phyloP scores from a whole-genome alignment of 768 basidiomycete species.

The Boletellus ananas region DNA sequence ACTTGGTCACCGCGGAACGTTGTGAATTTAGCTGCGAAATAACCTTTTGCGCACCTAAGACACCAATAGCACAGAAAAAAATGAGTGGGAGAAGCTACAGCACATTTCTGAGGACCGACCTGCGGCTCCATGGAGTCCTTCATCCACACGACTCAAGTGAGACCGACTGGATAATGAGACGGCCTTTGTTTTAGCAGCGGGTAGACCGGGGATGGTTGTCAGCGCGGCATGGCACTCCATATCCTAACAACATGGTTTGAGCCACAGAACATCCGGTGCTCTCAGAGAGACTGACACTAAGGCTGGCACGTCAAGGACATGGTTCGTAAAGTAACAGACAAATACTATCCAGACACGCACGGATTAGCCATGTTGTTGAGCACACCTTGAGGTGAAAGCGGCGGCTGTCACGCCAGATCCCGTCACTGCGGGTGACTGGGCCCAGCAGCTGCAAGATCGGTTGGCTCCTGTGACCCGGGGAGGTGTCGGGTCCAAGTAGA shows the following conservation, averaged over 20 bases:
- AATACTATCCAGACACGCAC: slow-evolving; percentile 5
- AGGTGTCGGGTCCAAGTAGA: no score
- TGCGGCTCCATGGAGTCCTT: slow-evolving; percentile 20
- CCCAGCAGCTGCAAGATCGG: no score
- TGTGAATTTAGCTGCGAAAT: slow-evolving; percentile 45
- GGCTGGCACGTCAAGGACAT: not conserved
- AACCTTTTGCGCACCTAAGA: slow-evolving; percentile 50
- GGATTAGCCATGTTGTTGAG: not conserved
- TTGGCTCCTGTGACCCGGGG: no score
- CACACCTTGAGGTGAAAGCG: not conserved
- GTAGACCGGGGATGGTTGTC: not conserved
- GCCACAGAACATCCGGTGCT: not conserved
- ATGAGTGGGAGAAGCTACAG: not conserved
- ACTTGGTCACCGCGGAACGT: slow-evolving; percentile 41
- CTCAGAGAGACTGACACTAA: not conserved
- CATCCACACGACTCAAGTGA: slow-evolving; percentile 15
- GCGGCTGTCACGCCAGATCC: not conserved
- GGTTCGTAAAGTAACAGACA: not conserved
- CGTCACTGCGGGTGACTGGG: no score
- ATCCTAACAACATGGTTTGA: not conserved
- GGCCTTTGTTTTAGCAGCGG: slow-evolving; percentile 1
- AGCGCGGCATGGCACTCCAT: slow-evolving; percentile 15
- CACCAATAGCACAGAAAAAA: not conserved
- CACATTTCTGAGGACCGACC: slow-evolving; percentile 11
- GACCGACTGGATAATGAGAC: slow-evolving; percentile 14